Evolutionary conservation across 1,139 yeast species (phyloP).

Genomic region (Taphrina wiesneri): DNA sequence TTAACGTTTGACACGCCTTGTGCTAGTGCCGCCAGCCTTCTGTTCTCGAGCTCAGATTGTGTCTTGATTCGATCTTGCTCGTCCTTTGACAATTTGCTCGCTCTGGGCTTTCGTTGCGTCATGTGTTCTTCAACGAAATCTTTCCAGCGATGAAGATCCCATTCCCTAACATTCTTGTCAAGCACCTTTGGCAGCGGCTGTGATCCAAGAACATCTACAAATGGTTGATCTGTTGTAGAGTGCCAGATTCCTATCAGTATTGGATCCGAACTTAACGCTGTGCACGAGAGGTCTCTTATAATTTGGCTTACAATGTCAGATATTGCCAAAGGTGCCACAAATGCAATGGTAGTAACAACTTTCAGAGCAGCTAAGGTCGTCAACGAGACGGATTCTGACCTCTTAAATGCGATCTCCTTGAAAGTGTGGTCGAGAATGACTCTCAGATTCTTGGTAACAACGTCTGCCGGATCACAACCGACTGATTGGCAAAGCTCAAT

Average conservation of each 20-base stretch:
- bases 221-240: slow-evolving; percentile 68
- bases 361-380: slow-evolving; percentile 54
- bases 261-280: background rate
- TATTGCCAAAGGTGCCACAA: slow-evolving; percentile 67
- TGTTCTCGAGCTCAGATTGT: slow-evolving; percentile 63
- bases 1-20: slow-evolving; percentile 48
- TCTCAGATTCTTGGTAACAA: slow-evolving; percentile 54
- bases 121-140: slow-evolving; percentile 74
- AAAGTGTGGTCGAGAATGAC: slow-evolving; percentile 44
- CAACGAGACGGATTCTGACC: background rate
- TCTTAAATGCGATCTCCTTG: slow-evolving; percentile 28
- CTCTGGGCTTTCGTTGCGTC: slow-evolving; percentile 52
- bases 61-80: slow-evolving; percentile 63
- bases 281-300: slow-evolving; percentile 35
- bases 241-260: slow-evolving; percentile 56
- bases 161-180: slow-evolving; percentile 65
- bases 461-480: slow-evolving; percentile 62
- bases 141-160: slow-evolving; percentile 89
- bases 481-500: slow-evolving; percentile 69
- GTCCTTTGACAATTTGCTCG: slow-evolving; percentile 69
- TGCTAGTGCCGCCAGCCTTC: slow-evolving; percentile 55
- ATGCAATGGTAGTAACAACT: slow-evolving; percentile 66
- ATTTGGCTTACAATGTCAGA: slow-evolving; percentile 55
- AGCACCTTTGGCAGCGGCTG: slow-evolving; percentile 47
- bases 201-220: slow-evolving; percentile 59